Conservation (phyloP, 805 yeast genomes). For the Kodamaea jinghongensis region DNA sequence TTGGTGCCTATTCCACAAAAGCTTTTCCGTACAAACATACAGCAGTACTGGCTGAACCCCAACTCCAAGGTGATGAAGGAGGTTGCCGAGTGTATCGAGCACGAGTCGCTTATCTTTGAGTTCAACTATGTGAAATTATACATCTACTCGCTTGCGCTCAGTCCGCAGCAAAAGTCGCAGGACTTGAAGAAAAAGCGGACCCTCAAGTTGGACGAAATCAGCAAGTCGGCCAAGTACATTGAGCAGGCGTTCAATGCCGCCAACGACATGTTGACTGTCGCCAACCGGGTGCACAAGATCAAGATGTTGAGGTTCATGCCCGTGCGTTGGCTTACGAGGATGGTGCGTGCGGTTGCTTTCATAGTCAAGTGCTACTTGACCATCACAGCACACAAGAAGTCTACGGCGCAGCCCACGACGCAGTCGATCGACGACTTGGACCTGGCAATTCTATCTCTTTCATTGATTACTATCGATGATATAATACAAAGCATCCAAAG, state of each 20-base stretch:
- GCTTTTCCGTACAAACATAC: conserved; percentile 27
- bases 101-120: conserved; percentile 75
- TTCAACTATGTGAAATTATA: conserved; percentile 82
- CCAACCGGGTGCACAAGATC: conserved; percentile 64
- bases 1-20: conserved; percentile 49
- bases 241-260: conserved; percentile 84
- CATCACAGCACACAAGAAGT: conserved; percentile 46
- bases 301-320: conserved; percentile 76
- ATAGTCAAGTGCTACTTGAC: conserved; percentile 81
- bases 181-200: conserved; percentile 15
- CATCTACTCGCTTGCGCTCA: conserved; percentile 77
- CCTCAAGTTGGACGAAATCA: conserved; percentile 64
- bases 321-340: conserved; percentile 85
- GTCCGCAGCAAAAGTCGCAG: conserved; percentile 32
- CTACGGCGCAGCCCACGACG: conserved; percentile 17
- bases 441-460: conserved; percentile 53
- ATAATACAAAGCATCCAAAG: conserved; percentile 63
- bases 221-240: conserved; percentile 72
- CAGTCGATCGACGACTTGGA: conserved; percentile 32
- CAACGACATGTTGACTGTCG: conserved; percentile 68
- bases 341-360: conserved; percentile 86
- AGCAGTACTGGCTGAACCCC: conserved; percentile 21
- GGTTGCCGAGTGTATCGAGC: conserved; percentile 46
- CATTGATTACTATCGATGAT: conserved; percentile 69
- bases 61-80: conserved; percentile 38